phyloP scores from a whole-genome alignment of 495 filamentous ascomycete species.

The Xylaria intraflava region DNA sequence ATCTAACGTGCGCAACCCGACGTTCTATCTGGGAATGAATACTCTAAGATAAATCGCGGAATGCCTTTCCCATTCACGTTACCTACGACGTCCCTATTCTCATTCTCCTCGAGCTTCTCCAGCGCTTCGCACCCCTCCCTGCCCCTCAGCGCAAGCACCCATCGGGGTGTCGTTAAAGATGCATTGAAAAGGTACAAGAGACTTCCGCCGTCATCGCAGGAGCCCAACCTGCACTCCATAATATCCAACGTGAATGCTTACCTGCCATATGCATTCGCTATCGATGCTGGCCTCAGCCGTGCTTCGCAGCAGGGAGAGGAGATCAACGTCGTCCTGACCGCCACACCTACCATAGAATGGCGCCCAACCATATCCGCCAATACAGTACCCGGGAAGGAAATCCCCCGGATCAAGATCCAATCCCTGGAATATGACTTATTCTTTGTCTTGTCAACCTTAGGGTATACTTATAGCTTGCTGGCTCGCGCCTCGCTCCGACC shows the following conservation, averaged over 20 bases:
- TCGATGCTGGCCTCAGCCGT: constrained; percentile 61
- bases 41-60: constrained; percentile 10
- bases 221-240: constrained; percentile 58
- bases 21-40: neutral
- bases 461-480: constrained; percentile 61
- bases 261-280: constrained; percentile 68
- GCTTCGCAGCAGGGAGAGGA: constrained; percentile 47
- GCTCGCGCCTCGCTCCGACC: constrained; percentile 53
- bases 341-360: constrained; percentile 65
- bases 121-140: constrained; percentile 77
- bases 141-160: constrained; percentile 65
- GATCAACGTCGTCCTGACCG: constrained; percentile 52
- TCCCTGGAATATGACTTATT: constrained; percentile 79
- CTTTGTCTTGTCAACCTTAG: constrained; percentile 71
- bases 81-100: constrained; percentile 76
- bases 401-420: constrained; percentile 55
- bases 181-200: constrained; percentile 78
- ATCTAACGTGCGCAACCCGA: neutral
- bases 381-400: constrained; percentile 50
- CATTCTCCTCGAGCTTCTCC: constrained; percentile 64
- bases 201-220: constrained; percentile 58
- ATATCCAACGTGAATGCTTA: constrained; percentile 65
- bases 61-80: constrained; percentile 86
- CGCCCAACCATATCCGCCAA: constrained; percentile 63
- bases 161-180: constrained; percentile 69